Base-by-base conservation (phyloP, 352 stramenopile species). In the Phytophthora multivora region DNA sequence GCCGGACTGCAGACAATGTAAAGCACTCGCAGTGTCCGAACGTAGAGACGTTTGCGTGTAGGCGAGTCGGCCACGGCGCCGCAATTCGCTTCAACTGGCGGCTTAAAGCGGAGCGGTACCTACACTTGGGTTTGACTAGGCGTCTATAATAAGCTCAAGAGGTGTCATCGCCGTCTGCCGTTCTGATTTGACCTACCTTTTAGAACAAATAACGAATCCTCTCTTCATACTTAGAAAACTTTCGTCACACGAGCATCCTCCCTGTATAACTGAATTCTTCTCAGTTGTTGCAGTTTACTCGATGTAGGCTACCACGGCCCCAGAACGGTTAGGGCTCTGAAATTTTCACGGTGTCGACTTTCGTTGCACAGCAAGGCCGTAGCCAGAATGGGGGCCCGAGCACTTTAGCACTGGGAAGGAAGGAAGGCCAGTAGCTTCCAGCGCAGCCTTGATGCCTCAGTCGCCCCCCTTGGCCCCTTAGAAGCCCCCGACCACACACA, bases 241-340 rank as follows among this genome's bases (percentile, higher is more conserved):
- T 7, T 39, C 4, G 13, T 39, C 0, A 39, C 6, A 39, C 39
- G 43, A 19, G 19, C 4, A 25, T 35, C 26, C 3, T 15, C 46
- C 33, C 48, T 57, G 15, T 48, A 28, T 30, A 38, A 39, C 12
- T 28, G 1, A 6, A 48, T 57, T 7, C 0, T 21, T 28, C 8
- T 28, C 1, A 25, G 16, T 12, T n/a, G 9, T 30, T 38, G 13
- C 15, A 51, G 18, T 42, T 51, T 6, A 28, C 6, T 5, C 8
- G 3, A 7, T 36, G 12, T 5, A 10, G 21, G 3, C 25, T 56
- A 56, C 49, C 16, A 26, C 23, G 5, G 1, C n/a, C 16, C 19
- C n/a, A 60, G 36, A 63, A 71, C 40, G 77, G 69, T 69, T 90
- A 88, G 80, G 80, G 78, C 48, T 83, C 25, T 83, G 79, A 90